Evolutionary conservation across 2,329 filamentous ascomycete species (phyloP), one percentile per base, ranked within the genome.

Genomic region (Fusarium hainanense): DNA sequence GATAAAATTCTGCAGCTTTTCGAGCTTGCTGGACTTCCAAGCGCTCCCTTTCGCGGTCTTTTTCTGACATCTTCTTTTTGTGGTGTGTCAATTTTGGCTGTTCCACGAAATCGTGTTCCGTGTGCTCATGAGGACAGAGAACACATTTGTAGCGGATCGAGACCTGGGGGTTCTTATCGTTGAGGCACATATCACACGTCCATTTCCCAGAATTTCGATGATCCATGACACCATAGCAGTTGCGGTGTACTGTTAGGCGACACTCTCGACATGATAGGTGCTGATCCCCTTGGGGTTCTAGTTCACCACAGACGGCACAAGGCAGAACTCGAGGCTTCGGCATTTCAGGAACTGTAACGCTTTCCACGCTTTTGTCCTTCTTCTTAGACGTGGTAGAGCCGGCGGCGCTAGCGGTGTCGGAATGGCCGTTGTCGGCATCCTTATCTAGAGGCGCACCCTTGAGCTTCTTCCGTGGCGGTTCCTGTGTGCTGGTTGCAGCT

Each of bases 141-240:
- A 97, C 91, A 79, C 96, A 99, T 81, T 95, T 92, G 79, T 98
- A 98, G 76, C 92, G 90, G 61, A 97, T 95, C n/a, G 96, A 98
- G 46, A 97, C 91, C 71, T 93, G 90, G 7, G 95, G 94, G 75
- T 91, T 95, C 78, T 94, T 93, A 77, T 99, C 96, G 76, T 99
- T 99, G 40, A 90, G 85, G 80, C 96, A 99, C 88, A 94, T 97
- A 80, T 98, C 96, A 79, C 96, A 99, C 42, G 91, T 88, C 96
- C 96, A 99, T 80, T 97, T 97, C 46, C 86, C 87, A 32, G 89
- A 86, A 56, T 85, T 86, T 43, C 92, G 88, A 59, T 91, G 89
- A 47, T 91, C 89, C 41, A 87, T 71, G 32, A 98, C 86, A n/a
- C 96, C 96, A 77, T 98, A 99, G 80, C 96, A 99, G 66, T 89